Conservation (phyloP, 768 basidiomycete species). For the Pisolithus albus region DNA sequence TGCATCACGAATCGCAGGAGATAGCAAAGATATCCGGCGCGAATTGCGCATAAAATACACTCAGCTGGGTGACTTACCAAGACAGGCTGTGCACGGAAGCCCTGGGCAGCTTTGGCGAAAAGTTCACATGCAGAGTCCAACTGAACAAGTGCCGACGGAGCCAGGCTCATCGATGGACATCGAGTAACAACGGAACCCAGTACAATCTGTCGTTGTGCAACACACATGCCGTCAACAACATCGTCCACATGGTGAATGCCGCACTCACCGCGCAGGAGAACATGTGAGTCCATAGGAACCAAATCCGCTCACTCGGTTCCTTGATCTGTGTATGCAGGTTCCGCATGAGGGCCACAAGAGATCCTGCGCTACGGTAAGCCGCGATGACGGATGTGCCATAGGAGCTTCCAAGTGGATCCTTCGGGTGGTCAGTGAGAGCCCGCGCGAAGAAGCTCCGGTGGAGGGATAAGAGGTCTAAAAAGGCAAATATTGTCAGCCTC, state of each 20-base stretch:
- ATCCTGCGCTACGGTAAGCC: slow-evolving; percentile 67
- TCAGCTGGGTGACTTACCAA: slow-evolving; percentile 36
- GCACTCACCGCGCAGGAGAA: slow-evolving; percentile 57
- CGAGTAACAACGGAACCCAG: slow-evolving; percentile 71
- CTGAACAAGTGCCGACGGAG: slow-evolving; percentile 66
- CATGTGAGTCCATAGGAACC: slow-evolving; percentile 44
- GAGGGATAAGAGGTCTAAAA: slow-evolving; percentile 57
- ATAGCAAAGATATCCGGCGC: not conserved
- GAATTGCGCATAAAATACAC: not conserved
- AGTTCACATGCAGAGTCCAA: slow-evolving; percentile 70
- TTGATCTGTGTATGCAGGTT: slow-evolving; percentile 60
- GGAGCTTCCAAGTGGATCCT: slow-evolving; percentile 65
- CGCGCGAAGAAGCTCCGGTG: slow-evolving; percentile 71
- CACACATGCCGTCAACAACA: not conserved
- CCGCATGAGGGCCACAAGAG: slow-evolving; percentile 62
- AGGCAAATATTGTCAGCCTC: slow-evolving; percentile 12
- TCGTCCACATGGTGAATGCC: not conserved
- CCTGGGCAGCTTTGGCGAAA: slow-evolving; percentile 61
- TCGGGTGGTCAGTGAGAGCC: slow-evolving; percentile 66
- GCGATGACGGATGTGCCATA: slow-evolving; percentile 70
- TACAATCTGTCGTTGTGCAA: slow-evolving; percentile 39
- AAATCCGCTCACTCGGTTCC: slow-evolving; percentile 57
- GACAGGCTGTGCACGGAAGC: slow-evolving; percentile 59
- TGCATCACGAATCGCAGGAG: slow-evolving; percentile 3
- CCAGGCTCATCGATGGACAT: slow-evolving; percentile 73